Base-by-base conservation (phyloP, 495 filamentous ascomycete species). In the Pyrenula massariospora region DNA sequence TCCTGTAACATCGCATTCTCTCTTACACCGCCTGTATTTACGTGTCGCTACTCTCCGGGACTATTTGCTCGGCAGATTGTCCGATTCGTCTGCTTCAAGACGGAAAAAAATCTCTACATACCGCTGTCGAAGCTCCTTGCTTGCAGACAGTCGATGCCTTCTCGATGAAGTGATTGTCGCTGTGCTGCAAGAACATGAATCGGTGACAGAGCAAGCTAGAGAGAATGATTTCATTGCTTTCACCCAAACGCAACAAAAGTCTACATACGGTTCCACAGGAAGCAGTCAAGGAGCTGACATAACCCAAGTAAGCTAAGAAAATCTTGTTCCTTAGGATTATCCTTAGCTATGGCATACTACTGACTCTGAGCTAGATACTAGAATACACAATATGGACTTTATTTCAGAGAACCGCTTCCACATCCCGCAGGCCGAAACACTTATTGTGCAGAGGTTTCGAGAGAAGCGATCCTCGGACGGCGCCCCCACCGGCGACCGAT, bases 311-410 rank as follows among this genome's bases (percentile, higher is more conserved):
- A 58, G 74, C 56, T 10, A 58, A 56, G 52, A 22, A 42, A 42
- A 60, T 55, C 54, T 51, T 22, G 52, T 54, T 55, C 56, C 60
- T 22, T 55, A 57, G 19, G 11, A 24, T 50, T 24, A 2, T 10
- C 3, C 24, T 2, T 50, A 50, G n/a, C 31, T 56, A 2, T 42
- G 12, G 8, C 8, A 22, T 10, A 15, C n/a, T 54, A 10, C 69
- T 50, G 70, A 65, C 61, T 57, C 59, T 55, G 58, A 54, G 49
- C 42, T 60, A 97, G 88, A 78, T 95, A 59, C 79, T 96, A 53
- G 87, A 96, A 68, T 94, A 89, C 64, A 84, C 84, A 11, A 83
- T 96, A 24, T 86, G 80, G 72, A 72, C 78, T 1, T 69, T 96
- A 1, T 95, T 95, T 69, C 81, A 78, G 15, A 77, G 75, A 53